Conservation (phyloP, 83 land plant species). For the Larix sibirica region DNA sequence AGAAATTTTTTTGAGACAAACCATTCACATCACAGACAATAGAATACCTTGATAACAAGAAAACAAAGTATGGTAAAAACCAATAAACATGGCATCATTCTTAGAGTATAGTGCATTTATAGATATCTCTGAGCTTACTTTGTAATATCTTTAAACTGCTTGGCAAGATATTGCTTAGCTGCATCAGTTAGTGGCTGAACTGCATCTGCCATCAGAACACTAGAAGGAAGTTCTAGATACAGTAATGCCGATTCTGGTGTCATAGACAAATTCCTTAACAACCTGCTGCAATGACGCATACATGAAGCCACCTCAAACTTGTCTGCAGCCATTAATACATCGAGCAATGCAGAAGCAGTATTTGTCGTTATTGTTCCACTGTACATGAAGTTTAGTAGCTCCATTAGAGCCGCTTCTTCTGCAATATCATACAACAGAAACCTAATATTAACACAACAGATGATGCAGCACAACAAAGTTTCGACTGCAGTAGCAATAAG, state of each 20-base stretch:
- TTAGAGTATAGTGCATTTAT: background rate
- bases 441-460: background rate
- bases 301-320: constrained; percentile 95
- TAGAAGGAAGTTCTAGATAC: constrained; percentile 87
- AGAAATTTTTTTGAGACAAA: background rate
- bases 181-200: constrained; percentile 88
- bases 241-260: constrained; percentile 85
- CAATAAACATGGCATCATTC: background rate
- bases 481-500: background rate
- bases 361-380: constrained; percentile 64
- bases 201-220: constrained; percentile 72
- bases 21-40: background rate
- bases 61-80: background rate
- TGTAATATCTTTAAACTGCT: constrained; percentile 67
- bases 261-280: constrained; percentile 77
- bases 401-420: constrained; percentile 94
- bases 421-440: constrained; percentile 14
- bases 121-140: constrained; percentile 38
- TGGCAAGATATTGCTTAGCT: constrained; percentile 79
- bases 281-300: constrained; percentile 81
- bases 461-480: background rate
- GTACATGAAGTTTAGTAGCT: constrained; percentile 85
- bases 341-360: constrained; percentile 60
- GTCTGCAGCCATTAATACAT: constrained; percentile 97
- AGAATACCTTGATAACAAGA: background rate